Evolutionary conservation across 768 basidiomycete species (phyloP).

Genomic region (Kockovaella imperatae): DNA sequence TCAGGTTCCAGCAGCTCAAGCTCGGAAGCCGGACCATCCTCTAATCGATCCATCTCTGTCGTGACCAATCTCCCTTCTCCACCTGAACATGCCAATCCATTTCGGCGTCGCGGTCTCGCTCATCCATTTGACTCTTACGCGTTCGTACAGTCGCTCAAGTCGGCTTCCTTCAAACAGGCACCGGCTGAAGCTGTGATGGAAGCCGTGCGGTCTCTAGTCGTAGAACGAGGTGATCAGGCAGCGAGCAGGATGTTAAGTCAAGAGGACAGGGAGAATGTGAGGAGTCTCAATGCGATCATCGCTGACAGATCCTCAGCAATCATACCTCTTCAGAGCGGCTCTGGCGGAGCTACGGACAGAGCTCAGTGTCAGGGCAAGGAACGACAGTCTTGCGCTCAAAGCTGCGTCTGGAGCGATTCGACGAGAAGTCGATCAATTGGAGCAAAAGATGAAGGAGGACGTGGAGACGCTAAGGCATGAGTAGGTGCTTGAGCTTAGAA

Average conservation of each 20-base stretch:
- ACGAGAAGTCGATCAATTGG: conserved; percentile 74
- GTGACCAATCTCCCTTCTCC: conserved; percentile 1
- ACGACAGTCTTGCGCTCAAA: conserved; percentile 75
- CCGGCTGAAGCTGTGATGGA: conserved; percentile 42
- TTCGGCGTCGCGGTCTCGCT: conserved; percentile 10
- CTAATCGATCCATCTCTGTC: too few relatives aligned
- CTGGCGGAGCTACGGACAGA: conserved; percentile 83
- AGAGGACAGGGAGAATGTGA: conserved; percentile 48
- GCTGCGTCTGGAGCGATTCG: conserved; percentile 66
- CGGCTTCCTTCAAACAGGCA: conserved; percentile 27
- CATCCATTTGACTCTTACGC: conserved; percentile 48
- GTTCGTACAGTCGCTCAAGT: conserved; percentile 45
- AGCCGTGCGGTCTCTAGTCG: conserved; percentile 41
- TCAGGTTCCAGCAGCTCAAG: too few relatives aligned
- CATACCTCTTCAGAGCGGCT: conserved; percentile 66
- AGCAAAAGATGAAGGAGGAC: conserved; percentile 90
- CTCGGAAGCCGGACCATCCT: too few relatives aligned
- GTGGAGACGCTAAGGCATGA: conserved; percentile 83
- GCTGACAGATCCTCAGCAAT: neutral
- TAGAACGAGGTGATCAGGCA: conserved; percentile 33
- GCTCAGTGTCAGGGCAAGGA: conserved; percentile 68
- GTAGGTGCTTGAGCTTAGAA: conserved; percentile 50
- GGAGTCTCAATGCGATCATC: conserved; percentile 1
- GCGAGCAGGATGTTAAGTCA: conserved; percentile 39
- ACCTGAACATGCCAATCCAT: neutral